phyloP scores from a whole-genome alignment of 768 basidiomycete genomes.

The Termitomyces sp. region DNA sequence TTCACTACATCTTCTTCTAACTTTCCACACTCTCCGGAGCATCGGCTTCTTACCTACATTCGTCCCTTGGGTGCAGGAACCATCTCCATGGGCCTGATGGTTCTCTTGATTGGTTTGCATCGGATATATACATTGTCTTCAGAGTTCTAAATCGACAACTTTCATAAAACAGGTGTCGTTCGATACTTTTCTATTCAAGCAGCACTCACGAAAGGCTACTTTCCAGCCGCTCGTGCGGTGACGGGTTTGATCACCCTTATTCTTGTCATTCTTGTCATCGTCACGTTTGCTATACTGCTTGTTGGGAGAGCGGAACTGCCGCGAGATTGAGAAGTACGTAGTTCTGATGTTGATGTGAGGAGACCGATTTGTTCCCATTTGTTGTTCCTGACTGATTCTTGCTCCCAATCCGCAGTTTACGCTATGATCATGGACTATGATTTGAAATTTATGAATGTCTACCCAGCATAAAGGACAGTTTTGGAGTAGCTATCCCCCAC shows the following conservation, averaged over 20 bases:
- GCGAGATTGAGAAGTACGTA: not conserved
- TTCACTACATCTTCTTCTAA: slow-evolving; percentile 18
- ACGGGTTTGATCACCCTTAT: slow-evolving; percentile 14
- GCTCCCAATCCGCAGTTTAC: not conserved
- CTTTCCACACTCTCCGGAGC: slow-evolving; percentile 4
- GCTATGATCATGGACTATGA: too few relatives aligned
- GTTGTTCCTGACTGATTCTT: not conserved
- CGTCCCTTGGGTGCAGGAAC: slow-evolving; percentile 19
- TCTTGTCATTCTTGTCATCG: slow-evolving; percentile 13
- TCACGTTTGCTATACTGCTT: slow-evolving; percentile 18
- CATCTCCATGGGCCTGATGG: slow-evolving; percentile 16
- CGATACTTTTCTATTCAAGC: slow-evolving; percentile 21
- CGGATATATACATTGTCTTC: not conserved
- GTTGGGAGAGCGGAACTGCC: slow-evolving; percentile 13
- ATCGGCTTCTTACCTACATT: slow-evolving; percentile 19
- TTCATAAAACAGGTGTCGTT: slow-evolving; percentile 8
- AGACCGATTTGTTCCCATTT: not conserved
- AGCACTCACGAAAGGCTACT: slow-evolving; percentile 19
- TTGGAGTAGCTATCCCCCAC: too few relatives aligned
- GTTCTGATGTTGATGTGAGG: slow-evolving; percentile 3
- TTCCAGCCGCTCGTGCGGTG: slow-evolving; percentile 17
- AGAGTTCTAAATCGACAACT: not conserved
- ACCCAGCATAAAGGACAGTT: not conserved
- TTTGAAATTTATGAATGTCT: not conserved
- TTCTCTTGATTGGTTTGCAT: slow-evolving; percentile 18